Base-by-base conservation (phyloP, 73 alveolate species). In the Paramecium primaurelia region DNA sequence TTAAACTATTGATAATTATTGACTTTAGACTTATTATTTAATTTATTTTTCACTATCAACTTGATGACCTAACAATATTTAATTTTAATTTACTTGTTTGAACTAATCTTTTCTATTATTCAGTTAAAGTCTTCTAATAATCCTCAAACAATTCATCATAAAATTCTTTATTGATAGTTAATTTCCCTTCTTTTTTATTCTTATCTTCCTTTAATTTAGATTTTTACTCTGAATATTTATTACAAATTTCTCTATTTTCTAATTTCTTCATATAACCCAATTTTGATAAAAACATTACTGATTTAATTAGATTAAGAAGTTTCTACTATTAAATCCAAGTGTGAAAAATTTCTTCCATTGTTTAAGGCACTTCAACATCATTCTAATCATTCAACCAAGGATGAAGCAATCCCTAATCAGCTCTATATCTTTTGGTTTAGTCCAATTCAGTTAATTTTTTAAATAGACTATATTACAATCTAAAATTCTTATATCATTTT, bases 371-470 rank as follows among this genome's bases (percentile, higher is more conserved):
- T 7, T 89, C 92, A 22, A 36, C 77, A 26, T 64, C 84, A 16
- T 32, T 20, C 18, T 89, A 22, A 9, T 68, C 71, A 64, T 95
- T 93, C 59, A 95, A 75, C 98, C 98, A 95, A 51, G 98, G 98
- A 69, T 95, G 98, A 49, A 44, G 69, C n/a, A 95, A 84, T 7
- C 95, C 96, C 51, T 89, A 64, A 75, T 96, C 92, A 1, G 96
- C 97, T 47, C 92, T 91, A 58, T 93, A 95, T 77, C 98, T 93
- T 69, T 92, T 87, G 12, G 96, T 73, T 60, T 95, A 96, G 69
- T 95, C 95, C 73, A 93, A 86, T 59, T 93, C 93, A 47, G 95
- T 93, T 85, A 95, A 88, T 88, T 93, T 95, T 71, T 91, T 59
- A 49, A 95, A 89, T 59, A 93, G 80, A 77, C 92, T 91, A 30